Conservation (phyloP, 2,329 filamentous ascomycete species). For the Venturia nashicola region DNA sequence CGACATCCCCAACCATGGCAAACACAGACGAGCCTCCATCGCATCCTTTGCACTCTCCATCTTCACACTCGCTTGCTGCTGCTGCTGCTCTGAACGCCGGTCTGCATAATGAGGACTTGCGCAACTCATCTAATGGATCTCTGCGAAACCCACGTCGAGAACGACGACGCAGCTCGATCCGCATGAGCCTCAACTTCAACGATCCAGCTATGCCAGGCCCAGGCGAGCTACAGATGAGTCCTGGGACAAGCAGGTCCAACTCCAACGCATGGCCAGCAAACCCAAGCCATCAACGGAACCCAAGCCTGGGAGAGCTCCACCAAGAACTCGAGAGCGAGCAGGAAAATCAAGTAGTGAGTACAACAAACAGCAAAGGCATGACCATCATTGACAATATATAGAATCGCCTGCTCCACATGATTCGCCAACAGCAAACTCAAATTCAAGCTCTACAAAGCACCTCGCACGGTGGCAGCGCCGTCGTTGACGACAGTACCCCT, state of each 20-base stretch:
- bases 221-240: constrained; percentile 50
- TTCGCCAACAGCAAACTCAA: constrained; percentile 62
- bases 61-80: constrained; percentile 60
- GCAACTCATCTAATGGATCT: constrained; percentile 38
- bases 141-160: constrained; percentile 24
- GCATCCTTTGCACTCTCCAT: constrained; percentile 38
- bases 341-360: constrained; percentile 59
- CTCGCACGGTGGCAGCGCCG: constrained; percentile 27
- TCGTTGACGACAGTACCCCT: constrained; percentile 40
- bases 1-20: constrained; percentile 1
- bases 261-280: constrained; percentile 2
- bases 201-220: constrained; percentile 55
- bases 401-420: constrained; percentile 68
- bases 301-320: constrained; percentile 64
- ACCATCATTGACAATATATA: constrained; percentile 18
- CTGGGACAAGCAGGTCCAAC: constrained; percentile 15
- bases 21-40: background rate
- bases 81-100: constrained; percentile 68
- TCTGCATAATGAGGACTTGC: constrained; percentile 51
- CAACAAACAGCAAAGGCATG: background rate
- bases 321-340: constrained; percentile 71
- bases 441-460: constrained; percentile 43
- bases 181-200: constrained; percentile 64
- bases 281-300: constrained; percentile 49
- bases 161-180: constrained; percentile 50